Base-by-base conservation (phyloP, 2,329 filamentous ascomycete genomes). In the Aureobasidium namibiae region DNA sequence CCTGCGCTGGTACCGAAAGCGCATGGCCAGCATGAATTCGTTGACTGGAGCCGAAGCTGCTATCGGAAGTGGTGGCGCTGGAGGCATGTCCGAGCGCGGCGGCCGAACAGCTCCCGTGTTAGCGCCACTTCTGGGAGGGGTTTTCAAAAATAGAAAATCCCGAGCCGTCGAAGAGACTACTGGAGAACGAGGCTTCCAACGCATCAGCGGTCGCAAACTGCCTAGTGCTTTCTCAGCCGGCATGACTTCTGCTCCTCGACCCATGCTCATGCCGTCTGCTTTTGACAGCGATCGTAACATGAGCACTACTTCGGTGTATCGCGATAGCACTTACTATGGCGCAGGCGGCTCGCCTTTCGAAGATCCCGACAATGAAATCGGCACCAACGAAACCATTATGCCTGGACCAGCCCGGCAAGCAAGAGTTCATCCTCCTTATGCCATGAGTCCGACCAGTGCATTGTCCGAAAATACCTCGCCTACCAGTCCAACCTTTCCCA, bases 1-100 rank as follows among this genome's bases (percentile, higher is more conserved):
- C 57, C 71, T 82, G 48, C 74, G 76, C 60, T 78, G 80, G 66
- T 81, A 80, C 67, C 77, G 78, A 62, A 72, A 70, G 34, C 62
- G 65, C 21, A 65, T 65, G 18, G 67, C 67, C 14, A 67, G 67
- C 13, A 66, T 70, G 31, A 69, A 70, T 50, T 66, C 71, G 23
- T 33, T 63, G 36, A 65, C 68, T 24, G 69, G 64, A 31, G 59
- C 61, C 18, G 56, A 59, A 42, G 58, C 64, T 42, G 62, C 63
- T 42, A 59, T 48, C 3, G 59, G 63, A 21, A 33, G 63, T 33
- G 33, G 49, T 39, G 45, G 59, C 45, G 58, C 61, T 24, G 72
- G 71, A 54, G 70, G 72, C 23, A 77, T 78, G 75, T 69, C 73
- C 18, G 68, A 73, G 61, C 69, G 73, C 39, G 70, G 67, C 44